Evolutionary conservation across 139 green algal species (phyloP).

Genomic region (Coccomyxa sp.): DNA sequence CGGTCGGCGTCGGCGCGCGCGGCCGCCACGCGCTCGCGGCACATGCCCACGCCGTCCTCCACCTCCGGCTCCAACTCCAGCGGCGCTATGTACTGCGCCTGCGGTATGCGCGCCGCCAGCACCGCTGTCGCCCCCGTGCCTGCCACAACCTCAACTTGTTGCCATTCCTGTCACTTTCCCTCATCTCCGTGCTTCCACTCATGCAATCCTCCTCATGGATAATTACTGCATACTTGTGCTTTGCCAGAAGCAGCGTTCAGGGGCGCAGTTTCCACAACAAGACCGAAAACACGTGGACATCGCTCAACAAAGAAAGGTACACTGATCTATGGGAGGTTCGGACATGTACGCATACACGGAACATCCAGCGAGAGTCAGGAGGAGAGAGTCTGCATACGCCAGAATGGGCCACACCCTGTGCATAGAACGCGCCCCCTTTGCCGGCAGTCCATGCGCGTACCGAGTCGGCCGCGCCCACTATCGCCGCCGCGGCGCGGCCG

Average conservation of each 20-base stretch:
- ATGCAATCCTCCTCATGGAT: not conserved
- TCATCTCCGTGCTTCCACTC: not conserved
- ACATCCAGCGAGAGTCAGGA: too few relatives aligned
- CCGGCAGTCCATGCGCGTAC: not conserved
- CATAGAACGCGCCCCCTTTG: constrained; percentile 6
- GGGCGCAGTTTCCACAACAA: too few relatives aligned
- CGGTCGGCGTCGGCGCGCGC: not conserved
- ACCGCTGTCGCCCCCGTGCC: not conserved
- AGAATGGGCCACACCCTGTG: constrained; percentile 1
- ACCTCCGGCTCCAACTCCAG: not conserved
- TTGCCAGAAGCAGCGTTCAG: not conserved
- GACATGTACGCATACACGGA: too few relatives aligned
- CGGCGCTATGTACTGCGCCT: not conserved
- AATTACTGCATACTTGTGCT: not conserved
- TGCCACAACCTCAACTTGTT: not conserved
- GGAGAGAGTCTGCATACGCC: not conserved
- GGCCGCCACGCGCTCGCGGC: not conserved
- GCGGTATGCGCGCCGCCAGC: constrained; percentile 8
- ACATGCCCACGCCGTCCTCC: constrained; percentile 8
- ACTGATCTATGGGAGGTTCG: too few relatives aligned
- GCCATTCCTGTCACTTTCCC: too few relatives aligned
- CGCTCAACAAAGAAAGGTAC: too few relatives aligned
- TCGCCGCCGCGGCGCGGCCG: constrained; percentile 14
- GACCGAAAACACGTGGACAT: too few relatives aligned
- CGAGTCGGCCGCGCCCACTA: constrained; percentile 5